Base-by-base conservation (phyloP, 352 stramenopile genomes). In the Pythium utonaiense region DNA sequence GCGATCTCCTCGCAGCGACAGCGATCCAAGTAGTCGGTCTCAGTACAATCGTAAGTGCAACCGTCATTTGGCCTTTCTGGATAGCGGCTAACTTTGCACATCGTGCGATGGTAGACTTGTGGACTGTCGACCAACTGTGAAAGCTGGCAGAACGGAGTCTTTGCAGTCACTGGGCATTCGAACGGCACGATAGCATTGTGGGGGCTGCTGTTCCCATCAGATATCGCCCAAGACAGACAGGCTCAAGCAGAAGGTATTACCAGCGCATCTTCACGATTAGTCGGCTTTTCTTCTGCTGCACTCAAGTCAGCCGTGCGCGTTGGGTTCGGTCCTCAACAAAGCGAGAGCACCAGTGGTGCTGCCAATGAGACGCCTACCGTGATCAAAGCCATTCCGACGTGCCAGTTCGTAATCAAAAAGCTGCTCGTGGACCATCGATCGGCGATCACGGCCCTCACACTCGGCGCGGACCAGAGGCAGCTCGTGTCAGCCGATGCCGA, bases 131-230 rank as follows among this genome's bases (percentile, higher is more conserved):
- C 83, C n/a, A 69, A 70, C 25, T 93, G 83, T 24, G 83, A 93
- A 24, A 72, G 64, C 3, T 93, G 83, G 83, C 83, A 93, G 47
- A 73, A 59, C 42, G 83, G 83, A 3, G 80, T 90, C 19, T 74
- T 90, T 9, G 75, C 73, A 0, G 73, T 86, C 13, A 93, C 80
- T 8, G 83, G 83, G 0, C 83, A 93, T 65, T 62, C 65, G 3
- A 90, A 90, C 41, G 83, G 83, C 22, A 86, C 80, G 12, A 89
- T 93, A 41, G 74, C 83, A 0, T 64, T 90, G 1, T 93, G 83
- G 83, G 79, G 83, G 3, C 34, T 91, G 17, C 64, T 61, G 6
- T 91, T 88, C 36, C 83, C 78, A 6, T 70, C 71, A 3, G 83
- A 93, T 33, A 69, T 89, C 13, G 72, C 53, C 5, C 36, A 27